These are phyloP conservation scores for Saccharomycopsis amapae DNA, from an alignment of 805 yeast genomes.

Conservation along the genomic window DNA sequence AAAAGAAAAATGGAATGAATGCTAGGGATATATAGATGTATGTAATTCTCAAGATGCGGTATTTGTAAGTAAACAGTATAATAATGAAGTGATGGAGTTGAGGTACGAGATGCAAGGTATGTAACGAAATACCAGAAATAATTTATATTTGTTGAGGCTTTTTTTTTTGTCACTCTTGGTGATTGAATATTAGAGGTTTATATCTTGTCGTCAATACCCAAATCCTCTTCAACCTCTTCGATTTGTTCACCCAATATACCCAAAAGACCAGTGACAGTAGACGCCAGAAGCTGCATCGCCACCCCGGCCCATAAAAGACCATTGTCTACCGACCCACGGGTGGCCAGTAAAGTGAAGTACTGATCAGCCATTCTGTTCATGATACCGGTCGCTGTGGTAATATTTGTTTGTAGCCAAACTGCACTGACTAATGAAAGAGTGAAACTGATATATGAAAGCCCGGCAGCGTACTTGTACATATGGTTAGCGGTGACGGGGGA, in stretches of 20 bases:
- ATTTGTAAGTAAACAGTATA: too few species aligned
- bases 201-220: slow-evolving; percentile 8
- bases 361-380: slow-evolving; percentile 20
- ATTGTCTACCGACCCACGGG: slow-evolving; percentile 8
- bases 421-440: slow-evolving; percentile 14
- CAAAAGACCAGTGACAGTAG: slow-evolving; percentile 9
- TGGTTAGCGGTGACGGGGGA: slow-evolving; percentile 8
- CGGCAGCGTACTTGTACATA: slow-evolving; percentile 18
- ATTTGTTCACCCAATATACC: slow-evolving; percentile 18
- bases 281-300: slow-evolving; percentile 16
- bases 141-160: too few species aligned
- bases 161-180: too few species aligned
- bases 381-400: slow-evolving; percentile 17
- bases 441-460: slow-evolving; percentile 16
- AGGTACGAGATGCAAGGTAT: too few species aligned
- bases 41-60: too few species aligned
- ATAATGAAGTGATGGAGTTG: too few species aligned
- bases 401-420: slow-evolving; percentile 21
- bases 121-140: too few species aligned
- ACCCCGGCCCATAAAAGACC: slow-evolving; percentile 21
- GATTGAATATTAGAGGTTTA: too few species aligned
- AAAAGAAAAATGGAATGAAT: too few species aligned
- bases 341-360: slow-evolving; percentile 15
- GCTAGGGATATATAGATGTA: too few species aligned
- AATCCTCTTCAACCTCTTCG: slow-evolving; percentile 13